Conservation (phyloP, 345 rosid species). For the Cardamine resedifolia region DNA sequence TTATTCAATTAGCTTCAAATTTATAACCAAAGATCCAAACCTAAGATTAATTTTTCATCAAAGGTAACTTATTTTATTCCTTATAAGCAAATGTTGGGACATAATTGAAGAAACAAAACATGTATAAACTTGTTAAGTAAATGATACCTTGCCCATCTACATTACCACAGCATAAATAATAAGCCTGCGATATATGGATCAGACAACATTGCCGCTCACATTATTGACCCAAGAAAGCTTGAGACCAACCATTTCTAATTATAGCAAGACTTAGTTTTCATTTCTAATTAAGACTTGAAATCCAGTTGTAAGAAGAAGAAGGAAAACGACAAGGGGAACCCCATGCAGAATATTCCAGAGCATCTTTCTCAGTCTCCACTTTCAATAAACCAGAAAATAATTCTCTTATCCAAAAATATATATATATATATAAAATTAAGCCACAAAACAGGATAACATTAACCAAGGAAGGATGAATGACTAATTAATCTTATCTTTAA, state of each 20-base stretch:
- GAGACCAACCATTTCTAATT: background rate
- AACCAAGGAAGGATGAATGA: slow-evolving; percentile 2
- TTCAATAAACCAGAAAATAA: background rate
- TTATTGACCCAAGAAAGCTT: background rate
- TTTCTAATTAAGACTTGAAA: background rate
- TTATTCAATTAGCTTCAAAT: background rate
- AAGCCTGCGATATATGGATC: background rate
- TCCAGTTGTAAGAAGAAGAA: slow-evolving; percentile 1
- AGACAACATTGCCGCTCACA: background rate
- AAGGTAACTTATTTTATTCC: background rate
- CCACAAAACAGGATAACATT: slow-evolving; percentile 3
- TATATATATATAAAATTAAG: slow-evolving; percentile 8
- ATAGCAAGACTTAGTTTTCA: slow-evolving; percentile 1
- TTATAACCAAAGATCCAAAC: background rate
- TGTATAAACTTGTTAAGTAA: background rate
- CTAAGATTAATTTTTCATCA: background rate
- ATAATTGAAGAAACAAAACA: background rate
- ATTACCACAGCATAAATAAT: background rate
- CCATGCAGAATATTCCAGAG: slow-evolving; percentile 37
- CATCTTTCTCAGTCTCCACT: slow-evolving; percentile 22
- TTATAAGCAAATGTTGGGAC: background rate
- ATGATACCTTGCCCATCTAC: background rate
- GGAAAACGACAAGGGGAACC: slow-evolving; percentile 15
- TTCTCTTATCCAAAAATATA: background rate
- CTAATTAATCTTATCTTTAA: slow-evolving; percentile 8